Evolutionary conservation across 495 filamentous ascomycete species (phyloP), one percentile per base, ranked within the genome.

Genomic region (Xylaria venustula): DNA sequence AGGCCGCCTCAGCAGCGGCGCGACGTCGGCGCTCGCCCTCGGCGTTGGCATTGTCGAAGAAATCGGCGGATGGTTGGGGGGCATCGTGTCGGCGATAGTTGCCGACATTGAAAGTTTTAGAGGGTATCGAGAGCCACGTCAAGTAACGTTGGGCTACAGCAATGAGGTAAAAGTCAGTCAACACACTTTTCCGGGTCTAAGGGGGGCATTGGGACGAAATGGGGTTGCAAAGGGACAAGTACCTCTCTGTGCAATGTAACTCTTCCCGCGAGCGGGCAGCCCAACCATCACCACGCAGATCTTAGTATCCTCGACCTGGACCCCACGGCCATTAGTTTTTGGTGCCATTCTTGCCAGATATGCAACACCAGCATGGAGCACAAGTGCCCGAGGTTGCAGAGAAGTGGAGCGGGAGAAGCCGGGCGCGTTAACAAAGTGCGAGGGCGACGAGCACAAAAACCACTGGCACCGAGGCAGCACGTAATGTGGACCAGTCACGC

Each of bases 271-370:
- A 57, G 94, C 94, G 41, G 94, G 94, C 61, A 98, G 80, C 42
- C 94, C 94, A 48, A 98, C 94, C 94, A 98, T 97, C 55, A 98
- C 90, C n/a, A 98, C 93, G 68, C 92, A 97, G 73, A 98, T 96
- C 69, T 88, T 89, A 30, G 90, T 92, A 67, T 97, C 91, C 78
- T 97, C 94, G 62, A 89, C 90, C 90, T 95, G 87, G 62, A 81
- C 71, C 34, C 73, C 79, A 63, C 77, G 66, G 59, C 78, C 77
- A 54, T 80, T 81, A 73, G 71, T 75, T 58, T 63, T 73, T 53
- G 75, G 76, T 63, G 75, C 70, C 79, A 81, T 81, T 19, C 34
- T 71, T 66, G 64, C 66, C 53, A 60, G 25, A 34, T 4, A 52
- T 37, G 26, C 47, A 49, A 49, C 44, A 57, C 23, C 32, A 41